Base-by-base conservation (phyloP, 805 yeast species). In the Ogataea saltuana region DNA sequence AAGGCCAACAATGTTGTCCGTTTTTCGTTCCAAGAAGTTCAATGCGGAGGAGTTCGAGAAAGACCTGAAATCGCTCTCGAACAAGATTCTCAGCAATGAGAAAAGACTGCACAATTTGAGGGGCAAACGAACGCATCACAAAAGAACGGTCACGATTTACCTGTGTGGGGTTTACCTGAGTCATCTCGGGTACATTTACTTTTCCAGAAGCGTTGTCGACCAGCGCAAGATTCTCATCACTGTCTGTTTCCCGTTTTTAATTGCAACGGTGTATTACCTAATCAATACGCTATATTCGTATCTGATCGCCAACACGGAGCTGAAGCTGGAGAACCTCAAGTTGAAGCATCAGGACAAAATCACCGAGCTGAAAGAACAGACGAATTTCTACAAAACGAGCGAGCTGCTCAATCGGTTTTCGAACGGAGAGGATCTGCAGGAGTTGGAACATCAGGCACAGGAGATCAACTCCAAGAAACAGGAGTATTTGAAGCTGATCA, bases 321-420 rank as follows among this genome's bases (percentile, higher is more conserved):
- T 23, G 3, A 50, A 37, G 38, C 49, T 50, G 56, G 64, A 49
- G 52, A 52, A 26, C 44, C 48, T 49, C 53, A 61, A 59, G 32
- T 56, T 58, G 18, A 59, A 64, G 30, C 71, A 70, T 41, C 56
- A 67, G 46, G 69, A 68, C 28, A 68, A 64, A 43, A 53, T 66
- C 21, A 55, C 58, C 13, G 64, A 61, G 30, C 58, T 63, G 29
- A 64, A 62, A 44, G 69, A 61, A 44, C 72, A 78, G 56, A 85
- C 96, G 12, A 84, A 86, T 51, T 91, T 80, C 61, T 76, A 84
- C 54, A 74, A 82, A 11, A 86, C 96, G 1, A 81, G 80, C 61
- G 80, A 84, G n/a, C 70, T 90, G 34, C 66, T 90, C 33, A 76
- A 74, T 39, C 72, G 89, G 55, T 89, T 77, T 51, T 54, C 65